Evolutionary conservation across 2,329 filamentous ascomycete genomes (phyloP), one percentile per base, ranked within the genome.

Genomic region (Ceratocystis smalleyi): DNA sequence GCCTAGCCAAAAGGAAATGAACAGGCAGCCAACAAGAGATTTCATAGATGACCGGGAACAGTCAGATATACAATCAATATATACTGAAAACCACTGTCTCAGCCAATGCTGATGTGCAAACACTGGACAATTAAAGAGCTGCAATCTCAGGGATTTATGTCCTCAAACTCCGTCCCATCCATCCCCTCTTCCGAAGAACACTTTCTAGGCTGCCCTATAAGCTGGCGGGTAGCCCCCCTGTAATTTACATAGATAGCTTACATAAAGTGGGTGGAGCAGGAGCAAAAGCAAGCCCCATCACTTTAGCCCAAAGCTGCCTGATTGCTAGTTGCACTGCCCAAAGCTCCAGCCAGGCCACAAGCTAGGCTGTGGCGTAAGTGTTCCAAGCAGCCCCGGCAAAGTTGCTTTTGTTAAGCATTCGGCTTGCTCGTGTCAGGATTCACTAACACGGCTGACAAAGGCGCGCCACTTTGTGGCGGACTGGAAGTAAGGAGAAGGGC

Each of bases 261-360:
- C 27, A 32, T 27, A 55, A 55, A 57, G 54, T 35, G 15, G 54
- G 30, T 32, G 51, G 30, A 57, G 22, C 12, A 57, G 27, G 27
- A 32, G 12, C 8, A 32, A 32, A 55, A 32, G 51, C 15, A 19
- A 17, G 32, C 19, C 47, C 47, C 54, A 57, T 6, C 54, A 57
- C 54, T 57, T 57, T 57, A 57, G 54, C 54, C 27, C 54, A 57
- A 57, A 57, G 54, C 54, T 57, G 54, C 54, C 54, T 57, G 54
- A 57, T 57, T 57, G 54, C 27, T 35, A 12, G 32, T 15, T 27
- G 27, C 27, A 57, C 54, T 57, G 54, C 27, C 54, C 54, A 57
- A 35, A 57, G 27, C 54, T 57, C 54, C 54, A 51, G 22, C 47
- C 22, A 51, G 19, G 7, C 45, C n/a, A 47, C n/a, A 17, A 19